phyloP scores from a whole-genome alignment of 1,284 basidiomycete genomes.

The Trichosporon sp. region DNA sequence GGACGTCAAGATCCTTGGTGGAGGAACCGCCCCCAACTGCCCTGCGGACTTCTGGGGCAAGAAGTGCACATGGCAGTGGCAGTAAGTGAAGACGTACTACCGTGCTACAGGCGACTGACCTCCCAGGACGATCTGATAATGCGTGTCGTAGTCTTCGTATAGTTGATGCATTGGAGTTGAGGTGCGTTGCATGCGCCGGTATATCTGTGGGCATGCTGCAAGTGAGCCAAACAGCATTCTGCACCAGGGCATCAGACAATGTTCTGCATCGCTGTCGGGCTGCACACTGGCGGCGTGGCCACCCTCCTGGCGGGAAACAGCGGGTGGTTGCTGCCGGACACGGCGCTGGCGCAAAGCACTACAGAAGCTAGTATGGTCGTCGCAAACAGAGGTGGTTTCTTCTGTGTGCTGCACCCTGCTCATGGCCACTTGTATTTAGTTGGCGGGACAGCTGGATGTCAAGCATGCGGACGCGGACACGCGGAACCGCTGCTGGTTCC shows the following conservation, averaged over 20 bases:
- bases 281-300: too few species aligned
- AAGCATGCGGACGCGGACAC: neutral
- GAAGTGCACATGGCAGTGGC: slow-evolving; percentile 34
- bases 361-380: neutral
- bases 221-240: too few species aligned
- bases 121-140: too few species aligned
- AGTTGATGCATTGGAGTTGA: too few species aligned
- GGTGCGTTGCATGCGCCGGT: too few species aligned
- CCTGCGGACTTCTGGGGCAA: slow-evolving; percentile 35
- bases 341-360: neutral
- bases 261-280: neutral
- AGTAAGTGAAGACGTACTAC: slow-evolving; percentile 9
- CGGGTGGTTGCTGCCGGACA: neutral
- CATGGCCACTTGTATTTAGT: too few species aligned
- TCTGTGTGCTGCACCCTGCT: too few species aligned
- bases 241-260: too few species aligned
- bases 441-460: too few species aligned
- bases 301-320: neutral
- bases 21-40: slow-evolving; percentile 21
- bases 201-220: too few species aligned
- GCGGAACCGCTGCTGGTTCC: neutral
- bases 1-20: slow-evolving; percentile 23
- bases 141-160: too few species aligned
- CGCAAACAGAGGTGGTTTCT: neutral
- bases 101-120: too few species aligned